These are phyloP conservation scores for Penicillium herquei DNA, from an alignment of 495 filamentous ascomycete genomes.

Conservation along the genomic window DNA sequence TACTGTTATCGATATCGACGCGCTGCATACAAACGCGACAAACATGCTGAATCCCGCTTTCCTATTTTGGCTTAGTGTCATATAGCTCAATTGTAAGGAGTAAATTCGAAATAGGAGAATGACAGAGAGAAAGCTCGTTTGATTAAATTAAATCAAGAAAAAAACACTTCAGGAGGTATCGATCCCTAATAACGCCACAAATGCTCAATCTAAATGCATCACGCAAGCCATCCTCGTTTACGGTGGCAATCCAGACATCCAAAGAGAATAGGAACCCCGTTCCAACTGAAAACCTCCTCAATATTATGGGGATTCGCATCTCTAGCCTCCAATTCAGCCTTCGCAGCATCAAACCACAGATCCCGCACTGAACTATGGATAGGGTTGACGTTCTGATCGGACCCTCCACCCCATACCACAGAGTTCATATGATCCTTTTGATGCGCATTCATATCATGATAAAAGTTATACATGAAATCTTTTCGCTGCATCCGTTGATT, in stretches of 20 bases:
- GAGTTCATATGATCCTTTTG: slow-evolving; percentile 43
- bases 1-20: slow-evolving; percentile 16
- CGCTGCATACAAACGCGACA: slow-evolving; percentile 24
- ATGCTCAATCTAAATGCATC: slow-evolving; percentile 14
- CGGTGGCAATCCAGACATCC: slow-evolving; percentile 34
- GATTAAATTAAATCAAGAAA: no score
- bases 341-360: slow-evolving; percentile 44
- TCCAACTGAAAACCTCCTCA: slow-evolving; percentile 33
- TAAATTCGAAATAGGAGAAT: background rate
- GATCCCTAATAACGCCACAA: slow-evolving; percentile 9
- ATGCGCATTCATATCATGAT: slow-evolving; percentile 36
- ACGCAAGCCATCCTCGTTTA: slow-evolving; percentile 37
- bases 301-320: slow-evolving; percentile 31
- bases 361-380: slow-evolving; percentile 37
- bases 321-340: slow-evolving; percentile 31
- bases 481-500: slow-evolving; percentile 43
- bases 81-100: background rate
- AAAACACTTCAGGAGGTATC: background rate
- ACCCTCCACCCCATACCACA: slow-evolving; percentile 32
- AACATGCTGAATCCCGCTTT: background rate
- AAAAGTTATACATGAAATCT: slow-evolving; percentile 48
- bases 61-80: background rate
- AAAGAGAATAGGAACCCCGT: slow-evolving; percentile 37
- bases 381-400: slow-evolving; percentile 22
- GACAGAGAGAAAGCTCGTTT: background rate